Conservation (phyloP, 225 moss, liverwort and hornwort genomes). For the Climacium dendroides region DNA sequence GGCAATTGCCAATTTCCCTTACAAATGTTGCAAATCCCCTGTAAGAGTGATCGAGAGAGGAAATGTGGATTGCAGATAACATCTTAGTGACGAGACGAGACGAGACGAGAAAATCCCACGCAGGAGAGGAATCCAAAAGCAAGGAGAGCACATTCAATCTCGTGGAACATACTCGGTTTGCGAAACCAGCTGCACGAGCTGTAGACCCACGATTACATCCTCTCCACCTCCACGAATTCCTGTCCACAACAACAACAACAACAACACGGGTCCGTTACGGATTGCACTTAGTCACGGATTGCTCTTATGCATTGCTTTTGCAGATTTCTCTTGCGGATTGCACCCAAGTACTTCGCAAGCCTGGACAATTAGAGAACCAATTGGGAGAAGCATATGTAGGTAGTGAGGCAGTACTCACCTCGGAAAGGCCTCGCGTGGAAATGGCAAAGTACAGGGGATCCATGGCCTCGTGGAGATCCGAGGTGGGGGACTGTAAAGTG, state of each 20-base stretch:
- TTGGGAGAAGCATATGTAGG: neutral
- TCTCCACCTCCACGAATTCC: neutral
- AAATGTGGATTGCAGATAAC: neutral
- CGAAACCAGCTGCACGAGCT: neutral
- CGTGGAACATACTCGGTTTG: neutral
- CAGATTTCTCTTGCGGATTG: neutral
- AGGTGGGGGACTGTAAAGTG: neutral
- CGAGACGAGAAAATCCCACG: neutral
- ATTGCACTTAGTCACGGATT: neutral
- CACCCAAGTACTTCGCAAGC: neutral
- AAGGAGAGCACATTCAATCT: neutral
- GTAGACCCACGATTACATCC: neutral
- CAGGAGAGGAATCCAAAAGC: neutral
- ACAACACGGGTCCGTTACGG: neutral
- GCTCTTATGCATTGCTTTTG: too few relatives aligned
- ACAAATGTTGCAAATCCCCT: neutral
- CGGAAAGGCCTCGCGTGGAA: neutral
- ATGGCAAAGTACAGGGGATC: neutral
- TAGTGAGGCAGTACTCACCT: neutral
- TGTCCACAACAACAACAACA: neutral
- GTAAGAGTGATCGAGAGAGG: neutral
- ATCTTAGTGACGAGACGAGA: neutral
- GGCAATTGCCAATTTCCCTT: neutral
- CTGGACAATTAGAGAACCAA: neutral
- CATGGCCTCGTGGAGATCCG: neutral